Base-by-base conservation (phyloP, 2,329 filamentous ascomycete genomes). In the Albophoma yamanashiensis region DNA sequence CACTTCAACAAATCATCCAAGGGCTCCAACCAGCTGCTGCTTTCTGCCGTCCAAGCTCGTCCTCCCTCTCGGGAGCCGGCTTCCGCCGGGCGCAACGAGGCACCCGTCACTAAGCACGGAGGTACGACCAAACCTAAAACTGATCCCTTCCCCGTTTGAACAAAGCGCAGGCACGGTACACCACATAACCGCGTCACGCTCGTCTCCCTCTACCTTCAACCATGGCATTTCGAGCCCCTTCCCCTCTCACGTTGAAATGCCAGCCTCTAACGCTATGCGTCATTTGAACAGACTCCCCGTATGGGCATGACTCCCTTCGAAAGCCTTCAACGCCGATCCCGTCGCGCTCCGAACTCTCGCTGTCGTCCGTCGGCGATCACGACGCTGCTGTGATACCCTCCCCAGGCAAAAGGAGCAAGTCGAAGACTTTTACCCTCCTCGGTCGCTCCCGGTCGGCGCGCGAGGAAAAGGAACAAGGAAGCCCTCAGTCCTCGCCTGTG, bases 361-460 rank as follows among this genome's bases (percentile, higher is more conserved):
- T 83, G 57, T 75, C 76, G 45, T 81, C 81, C 8, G 71, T 74
- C n/a, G 69, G 71, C 59, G 81, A 84, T 55, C 70, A 74, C 69
- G 81, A 84, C 59, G 66, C 67, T 55, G 58, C 68, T 58, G 64
- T 68, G 25, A 65, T 63, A 68, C 74, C 63, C 22, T 66, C 71
- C n/a, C 69, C 71, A 6, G 66, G 70, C 25, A 81, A 78, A 70
- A 82, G 77, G 68, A 73, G 68, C 64, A 85, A 84, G 65, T 75
- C 78, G 17, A 85, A 85, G 62, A 75, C 80, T 11, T 85, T 85
- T 69, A 75, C 75, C 25, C 71, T 82, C 31, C 70, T 85, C 20
- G 75, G 76, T 61, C 81, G 83, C 50, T 77, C 77, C 61, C 78
- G 75, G 64, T 85, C 82, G 22, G 72, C 78, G 61, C 78, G 77